Percentiles rank a stretch among this genome's conserved stretches.
Evolutionary conservation across 495 filamentous ascomycete species (phyloP).

Genomic region (Parmelia sp.): DNA sequence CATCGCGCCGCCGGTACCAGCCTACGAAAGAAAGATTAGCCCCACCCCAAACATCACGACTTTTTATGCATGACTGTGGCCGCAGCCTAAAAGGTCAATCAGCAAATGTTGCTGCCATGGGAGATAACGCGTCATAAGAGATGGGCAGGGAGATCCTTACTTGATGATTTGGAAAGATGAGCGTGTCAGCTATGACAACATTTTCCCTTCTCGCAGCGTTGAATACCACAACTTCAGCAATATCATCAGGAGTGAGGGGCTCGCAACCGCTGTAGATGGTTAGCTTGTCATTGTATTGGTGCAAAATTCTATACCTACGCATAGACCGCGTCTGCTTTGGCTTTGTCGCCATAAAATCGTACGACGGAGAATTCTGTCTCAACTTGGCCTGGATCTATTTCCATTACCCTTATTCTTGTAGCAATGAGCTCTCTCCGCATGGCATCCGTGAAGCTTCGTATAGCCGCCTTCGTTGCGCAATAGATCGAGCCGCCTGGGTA

Average conservation of each 20-base stretch:
- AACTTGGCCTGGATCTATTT: constrained; percentile 93
- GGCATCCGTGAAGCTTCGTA: constrained; percentile 82
- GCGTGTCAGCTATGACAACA: constrained; percentile 86
- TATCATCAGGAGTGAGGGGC: constrained; percentile 90
- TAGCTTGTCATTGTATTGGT: not conserved
- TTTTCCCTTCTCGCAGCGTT: constrained; percentile 84
- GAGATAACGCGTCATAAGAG: not conserved
- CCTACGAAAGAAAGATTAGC: constrained; percentile 26
- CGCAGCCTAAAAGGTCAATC: constrained; percentile 35
- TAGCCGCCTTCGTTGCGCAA: constrained; percentile 92
- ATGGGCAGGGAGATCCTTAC: constrained; percentile 38
- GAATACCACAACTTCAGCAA: constrained; percentile 92
- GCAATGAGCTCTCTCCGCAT: constrained; percentile 84
- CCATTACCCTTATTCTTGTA: constrained; percentile 80
- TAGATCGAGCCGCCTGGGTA: constrained; percentile 92
- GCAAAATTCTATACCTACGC: constrained; percentile 50
- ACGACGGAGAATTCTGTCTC: constrained; percentile 98
- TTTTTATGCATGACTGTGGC: constrained; percentile 52
- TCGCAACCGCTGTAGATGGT: constrained; percentile 58
- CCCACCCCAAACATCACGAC: constrained; percentile 22
- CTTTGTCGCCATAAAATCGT: constrained; percentile 85
- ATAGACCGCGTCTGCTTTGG: constrained; percentile 94
- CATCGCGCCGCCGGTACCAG: constrained; percentile 34
- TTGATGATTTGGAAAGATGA: constrained; percentile 90
- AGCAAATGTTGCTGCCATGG: constrained; percentile 5